Evolutionary conservation across 2,329 filamentous ascomycete species (phyloP), one percentile per base, ranked within the genome.

Genomic region (Madurella mycetomatis): DNA sequence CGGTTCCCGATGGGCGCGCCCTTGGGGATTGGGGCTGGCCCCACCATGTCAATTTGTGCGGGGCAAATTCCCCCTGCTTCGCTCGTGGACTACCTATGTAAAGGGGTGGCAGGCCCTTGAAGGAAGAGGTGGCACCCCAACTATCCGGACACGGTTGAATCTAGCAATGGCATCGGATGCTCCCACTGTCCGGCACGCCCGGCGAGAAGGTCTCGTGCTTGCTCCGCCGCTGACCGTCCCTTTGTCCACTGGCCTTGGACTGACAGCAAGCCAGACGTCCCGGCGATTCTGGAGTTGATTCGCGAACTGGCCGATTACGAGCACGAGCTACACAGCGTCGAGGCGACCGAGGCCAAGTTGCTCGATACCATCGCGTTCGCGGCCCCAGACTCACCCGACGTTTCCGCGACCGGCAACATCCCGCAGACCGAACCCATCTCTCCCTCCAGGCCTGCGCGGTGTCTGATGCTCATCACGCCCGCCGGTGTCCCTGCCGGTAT

Each of bases 261-360:
- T 49, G n/a, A 56, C 47, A 47, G n/a, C 17, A 40, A 15, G 43
- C 19, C 60, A 95, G 92, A 97, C 66, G 83, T 95, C 54, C 82
- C 85, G 19, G 76, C 78, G n/a, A 96, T 97, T 69, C 82, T 96
- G 25, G 73, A 78, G 61, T 78, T 96, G 66, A 91, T 97, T 72
- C 81, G 84, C 51, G 92, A 91, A 67, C 84, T 97, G 9, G 92
- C 92, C 62, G 82, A 85, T 63, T 96, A 96, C 75, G 91, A 96
- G 70, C 84, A 92, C 30, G 87, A 88, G 65, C 76, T 85, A 2
- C 76, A 85, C 63, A 73, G 78, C 61, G 90, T 95, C 60, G 79
- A 90, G 67, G 91, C 92, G 0, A 97, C 91, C 25, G 81, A 88
- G 60, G 80, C 84, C 32, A 83, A 81, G 19, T 85, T 97, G 37